Evolutionary conservation across 2,329 filamentous ascomycete genomes (phyloP).

Genomic region (Clarireedia homoeocarpa): DNA sequence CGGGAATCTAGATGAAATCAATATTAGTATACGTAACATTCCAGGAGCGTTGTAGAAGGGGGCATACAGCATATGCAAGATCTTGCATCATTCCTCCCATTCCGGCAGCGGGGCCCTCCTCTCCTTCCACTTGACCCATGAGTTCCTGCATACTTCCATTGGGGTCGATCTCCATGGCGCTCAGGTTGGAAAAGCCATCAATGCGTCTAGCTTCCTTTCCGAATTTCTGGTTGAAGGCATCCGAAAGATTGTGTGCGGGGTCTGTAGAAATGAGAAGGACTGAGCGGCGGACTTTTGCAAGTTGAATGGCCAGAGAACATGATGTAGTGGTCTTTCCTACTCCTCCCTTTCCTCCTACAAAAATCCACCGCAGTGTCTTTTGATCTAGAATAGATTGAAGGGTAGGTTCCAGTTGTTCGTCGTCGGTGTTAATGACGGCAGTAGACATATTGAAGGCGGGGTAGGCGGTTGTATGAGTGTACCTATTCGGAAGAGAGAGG

Average conservation of each 20-base stretch:
- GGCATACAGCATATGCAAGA: slow-evolving; percentile 79
- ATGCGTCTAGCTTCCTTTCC: slow-evolving; percentile 94
- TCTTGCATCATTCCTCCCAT: slow-evolving; percentile 99
- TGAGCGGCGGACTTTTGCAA: slow-evolving; percentile 87
- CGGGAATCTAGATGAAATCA: slow-evolving; percentile 66
- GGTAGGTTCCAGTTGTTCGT: slow-evolving; percentile 79
- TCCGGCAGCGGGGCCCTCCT: slow-evolving; percentile 61
- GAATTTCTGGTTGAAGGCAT: slow-evolving; percentile 98
- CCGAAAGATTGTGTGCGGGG: slow-evolving; percentile 93
- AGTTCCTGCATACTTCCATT: slow-evolving; percentile 97
- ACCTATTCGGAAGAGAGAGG: not conserved
- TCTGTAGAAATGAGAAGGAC: slow-evolving; percentile 98
- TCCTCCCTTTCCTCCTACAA: slow-evolving; percentile 95
- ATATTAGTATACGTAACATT: not conserved
- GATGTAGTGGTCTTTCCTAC: slow-evolving; percentile 99
- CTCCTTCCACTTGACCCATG: slow-evolving; percentile 67
- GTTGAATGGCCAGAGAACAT: slow-evolving; percentile 95
- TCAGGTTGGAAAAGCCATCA: slow-evolving; percentile 86
- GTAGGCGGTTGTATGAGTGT: not conserved
- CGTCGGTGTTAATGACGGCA: slow-evolving; percentile 48
- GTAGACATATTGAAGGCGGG: slow-evolving; percentile 29
- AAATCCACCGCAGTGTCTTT: slow-evolving; percentile 94
- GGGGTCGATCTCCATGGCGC: slow-evolving; percentile 98
- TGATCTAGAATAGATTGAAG: slow-evolving; percentile 94
- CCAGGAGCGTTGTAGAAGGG: not conserved